Base-by-base conservation (phyloP, 306 rosid species). In the Cucurbita pepo region DNA sequence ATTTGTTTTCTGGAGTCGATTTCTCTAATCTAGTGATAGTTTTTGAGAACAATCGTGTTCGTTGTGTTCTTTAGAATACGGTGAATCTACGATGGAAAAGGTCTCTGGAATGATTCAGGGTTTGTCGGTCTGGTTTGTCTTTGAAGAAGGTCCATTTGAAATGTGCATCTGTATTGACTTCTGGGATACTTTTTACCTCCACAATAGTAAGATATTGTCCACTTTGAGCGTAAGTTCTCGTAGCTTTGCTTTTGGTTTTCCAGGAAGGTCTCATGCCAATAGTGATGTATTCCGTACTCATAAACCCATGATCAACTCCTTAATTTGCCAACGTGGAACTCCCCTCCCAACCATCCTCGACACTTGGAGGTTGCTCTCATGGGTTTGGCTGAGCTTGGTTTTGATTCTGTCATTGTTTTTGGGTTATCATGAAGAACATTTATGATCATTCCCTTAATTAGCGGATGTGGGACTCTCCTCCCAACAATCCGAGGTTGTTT, bases 11-110 rank as follows among this genome's bases (percentile, higher is more conserved):
- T 74, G 41, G 75, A 69, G 69, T 70, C 6, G 51, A 48, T 80
- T 55, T 73, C 72, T 40, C 30, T 75, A 80, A 64, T 75, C 78
- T 75, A 41, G 79, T 78, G 72, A 10, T 5, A 62, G 74, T 63
- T 61, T 10, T 11, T 19, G 2, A 13, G 69, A 67, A 10, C 53
- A 74, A 69, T 62, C 75, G 72, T 63, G 45, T 52, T 61, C 73
- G 67, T 76, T 59, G 66, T 47, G 3, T 12, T 2, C 9, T 18
- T 18, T 47, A 12, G 5, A 38, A 40, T 65, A 56, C 11, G 10
- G 18, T 37, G 65, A 52, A 44, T 43, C n/a, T 30, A 30, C 21
- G 50, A 62, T 16, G 16, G 61, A 56, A 19, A 56, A 56, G 61
- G 15, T 12, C 21, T 7, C n/a, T 64, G 4, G n/a, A 65, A 65